Conservation (phyloP, 345 rosid species). For the Cardamine resedifolia region DNA sequence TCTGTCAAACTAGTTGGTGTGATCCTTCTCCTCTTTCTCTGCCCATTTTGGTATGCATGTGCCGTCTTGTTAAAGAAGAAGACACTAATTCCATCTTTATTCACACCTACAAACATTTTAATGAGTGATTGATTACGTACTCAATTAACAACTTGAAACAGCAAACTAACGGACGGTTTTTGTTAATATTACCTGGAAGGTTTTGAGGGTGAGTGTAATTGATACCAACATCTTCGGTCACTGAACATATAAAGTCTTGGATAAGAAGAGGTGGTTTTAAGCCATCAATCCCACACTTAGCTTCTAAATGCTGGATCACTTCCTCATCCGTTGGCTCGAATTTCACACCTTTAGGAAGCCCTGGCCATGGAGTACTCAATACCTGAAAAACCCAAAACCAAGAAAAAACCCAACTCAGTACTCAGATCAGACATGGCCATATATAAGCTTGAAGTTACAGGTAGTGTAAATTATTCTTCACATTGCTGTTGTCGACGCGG, state of each 20-base stretch:
- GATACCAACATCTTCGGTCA: slow-evolving; percentile 53
- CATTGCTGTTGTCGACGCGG: slow-evolving; percentile 66
- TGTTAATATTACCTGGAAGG: slow-evolving; percentile 62
- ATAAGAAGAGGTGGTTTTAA: slow-evolving; percentile 49
- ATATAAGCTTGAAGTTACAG: not conserved
- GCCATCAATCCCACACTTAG: slow-evolving; percentile 65
- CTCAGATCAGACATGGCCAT: not conserved
- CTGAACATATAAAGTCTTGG: slow-evolving; percentile 62
- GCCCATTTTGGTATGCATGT: slow-evolving; percentile 79
- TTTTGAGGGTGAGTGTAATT: slow-evolving; percentile 86
- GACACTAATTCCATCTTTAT: slow-evolving; percentile 69
- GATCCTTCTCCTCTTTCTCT: slow-evolving; percentile 75
- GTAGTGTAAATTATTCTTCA: slow-evolving; percentile 15
- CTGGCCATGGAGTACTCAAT: slow-evolving; percentile 63
- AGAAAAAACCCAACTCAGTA: not conserved
- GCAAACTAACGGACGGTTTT: not conserved
- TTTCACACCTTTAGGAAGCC: slow-evolving; percentile 85
- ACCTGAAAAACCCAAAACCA: slow-evolving; percentile 43
- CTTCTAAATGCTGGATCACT: slow-evolving; percentile 74
- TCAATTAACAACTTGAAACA: not conserved
- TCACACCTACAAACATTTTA: slow-evolving; percentile 50
- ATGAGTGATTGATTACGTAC: not conserved
- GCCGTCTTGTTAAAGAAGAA: slow-evolving; percentile 74
- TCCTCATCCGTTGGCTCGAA: slow-evolving; percentile 85
- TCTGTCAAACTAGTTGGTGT: slow-evolving; percentile 38